Percentiles rank a stretch among this genome's conserved stretches.
phyloP scores from a whole-genome alignment of 2,329 filamentous ascomycete species.

The Sphaerulina vaccinii region DNA sequence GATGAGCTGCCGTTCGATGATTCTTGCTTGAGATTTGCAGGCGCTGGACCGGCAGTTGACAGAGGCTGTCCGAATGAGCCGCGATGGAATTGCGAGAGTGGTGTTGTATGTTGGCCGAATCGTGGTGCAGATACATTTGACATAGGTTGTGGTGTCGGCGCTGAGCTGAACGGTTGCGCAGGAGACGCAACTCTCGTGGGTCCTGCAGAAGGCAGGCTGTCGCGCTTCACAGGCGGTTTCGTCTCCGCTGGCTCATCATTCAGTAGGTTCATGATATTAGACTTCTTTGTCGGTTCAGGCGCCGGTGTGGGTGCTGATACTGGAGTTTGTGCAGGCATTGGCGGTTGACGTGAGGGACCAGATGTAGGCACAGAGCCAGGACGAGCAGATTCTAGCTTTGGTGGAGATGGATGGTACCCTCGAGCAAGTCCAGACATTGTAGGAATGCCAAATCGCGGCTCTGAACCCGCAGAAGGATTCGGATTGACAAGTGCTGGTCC shows the following conservation, averaged over 20 bases:
- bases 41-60: slow-evolving; percentile 23
- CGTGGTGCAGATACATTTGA: slow-evolving; percentile 24
- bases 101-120: slow-evolving; percentile 31
- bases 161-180: slow-evolving; percentile 21
- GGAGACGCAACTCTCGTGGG: slow-evolving; percentile 30
- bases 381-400: slow-evolving; percentile 35
- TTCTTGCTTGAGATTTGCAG: slow-evolving; percentile 31
- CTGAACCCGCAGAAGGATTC: slow-evolving; percentile 14
- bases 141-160: slow-evolving; percentile 21
- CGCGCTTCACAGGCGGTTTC: slow-evolving; percentile 31
- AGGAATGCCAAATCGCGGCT: slow-evolving; percentile 18
- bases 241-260: slow-evolving; percentile 36
- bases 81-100: slow-evolving; percentile 29
- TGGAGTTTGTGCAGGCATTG: slow-evolving; percentile 13
- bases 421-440: slow-evolving; percentile 26
- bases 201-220: slow-evolving; percentile 27
- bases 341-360: slow-evolving; percentile 18
- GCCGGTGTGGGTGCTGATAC: slow-evolving; percentile 28
- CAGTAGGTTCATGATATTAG: slow-evolving; percentile 38
- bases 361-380: slow-evolving; percentile 30
- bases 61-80: slow-evolving; percentile 27
- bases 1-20: slow-evolving; percentile 19
- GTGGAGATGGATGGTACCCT: slow-evolving; percentile 32
- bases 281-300: slow-evolving; percentile 39
- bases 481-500: slow-evolving; percentile 23